These are phyloP conservation scores for Zancudomyces culisetae DNA, from an alignment of 371 early-diverging fungal species.

Conservation along the genomic window DNA sequence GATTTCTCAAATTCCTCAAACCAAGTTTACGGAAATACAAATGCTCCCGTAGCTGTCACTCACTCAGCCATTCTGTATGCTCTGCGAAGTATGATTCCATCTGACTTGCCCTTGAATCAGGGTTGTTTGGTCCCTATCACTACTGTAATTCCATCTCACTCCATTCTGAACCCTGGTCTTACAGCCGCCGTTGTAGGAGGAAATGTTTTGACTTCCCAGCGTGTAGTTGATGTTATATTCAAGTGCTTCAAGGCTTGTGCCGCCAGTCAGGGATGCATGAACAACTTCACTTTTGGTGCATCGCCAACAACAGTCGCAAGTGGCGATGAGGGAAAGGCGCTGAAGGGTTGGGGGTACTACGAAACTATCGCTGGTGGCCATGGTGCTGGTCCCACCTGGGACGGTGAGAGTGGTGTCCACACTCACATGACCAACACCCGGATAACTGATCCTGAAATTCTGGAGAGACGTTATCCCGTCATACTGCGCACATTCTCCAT, in stretches of 20 bases:
- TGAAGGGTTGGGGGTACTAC: constrained; percentile 83
- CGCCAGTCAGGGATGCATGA: constrained; percentile 87
- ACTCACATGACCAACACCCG: constrained; percentile 94
- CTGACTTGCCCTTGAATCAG: constrained; percentile 86
- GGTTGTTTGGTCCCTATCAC: constrained; percentile 76
- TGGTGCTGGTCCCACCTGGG: constrained; percentile 81
- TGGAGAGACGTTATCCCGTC: constrained; percentile 88
- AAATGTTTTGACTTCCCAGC: constrained; percentile 86
- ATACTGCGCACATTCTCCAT: constrained; percentile 67
- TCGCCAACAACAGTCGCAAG: constrained; percentile 25
- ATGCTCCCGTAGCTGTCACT: constrained; percentile 49
- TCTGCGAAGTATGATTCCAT: constrained; percentile 66
- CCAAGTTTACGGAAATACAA: constrained; percentile 55
- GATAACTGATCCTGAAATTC: constrained; percentile 90
- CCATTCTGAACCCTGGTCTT: constrained; percentile 59
- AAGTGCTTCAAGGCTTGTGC: constrained; percentile 80
- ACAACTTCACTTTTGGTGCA: constrained; percentile 88
- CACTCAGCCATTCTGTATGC: constrained; percentile 89
- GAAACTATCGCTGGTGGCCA: constrained; percentile 79
- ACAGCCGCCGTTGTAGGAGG: constrained; percentile 90
- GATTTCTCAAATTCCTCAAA: constrained; percentile 83
- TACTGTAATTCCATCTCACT: constrained; percentile 53
- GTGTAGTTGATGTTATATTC: constrained; percentile 79
- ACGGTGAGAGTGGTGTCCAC: constrained; percentile 55
- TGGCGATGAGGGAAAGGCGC: constrained; percentile 26